Evolutionary conservation across 345 rosid genomes (phyloP).

Genomic region (Cardiospermum halicacabum): DNA sequence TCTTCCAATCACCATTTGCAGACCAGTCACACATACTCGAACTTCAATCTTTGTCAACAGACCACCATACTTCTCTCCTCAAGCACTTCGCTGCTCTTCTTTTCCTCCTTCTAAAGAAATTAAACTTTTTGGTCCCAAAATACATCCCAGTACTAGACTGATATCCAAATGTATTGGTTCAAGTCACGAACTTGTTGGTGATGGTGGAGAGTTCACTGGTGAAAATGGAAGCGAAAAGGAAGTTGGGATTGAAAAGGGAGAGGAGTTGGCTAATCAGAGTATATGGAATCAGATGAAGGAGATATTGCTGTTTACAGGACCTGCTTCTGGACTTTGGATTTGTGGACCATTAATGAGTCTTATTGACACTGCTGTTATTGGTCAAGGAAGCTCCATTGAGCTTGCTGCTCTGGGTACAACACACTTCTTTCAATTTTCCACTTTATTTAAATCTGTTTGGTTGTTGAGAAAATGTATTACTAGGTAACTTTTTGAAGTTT

Average conservation of each 20-base stretch:
- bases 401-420: conserved; percentile 63
- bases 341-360: conserved; percentile 57
- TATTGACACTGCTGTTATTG: conserved; percentile 42
- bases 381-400: conserved; percentile 51
- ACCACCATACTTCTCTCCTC: too few relatives aligned
- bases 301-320: conserved; percentile 46
- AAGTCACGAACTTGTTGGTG: too few relatives aligned
- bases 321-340: conserved; percentile 52
- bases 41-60: too few relatives aligned
- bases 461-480: not conserved
- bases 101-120: too few relatives aligned
- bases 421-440: not conserved
- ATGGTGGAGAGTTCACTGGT: not conserved
- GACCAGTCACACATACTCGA: too few relatives aligned
- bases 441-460: not conserved
- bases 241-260: not conserved
- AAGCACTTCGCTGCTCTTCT: too few relatives aligned
- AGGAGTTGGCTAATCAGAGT: conserved; percentile 32
- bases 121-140: too few relatives aligned
- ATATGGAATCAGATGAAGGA: conserved; percentile 49
- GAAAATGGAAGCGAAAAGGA: conserved; percentile 8
- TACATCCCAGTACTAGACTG: too few relatives aligned
- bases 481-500: not conserved
- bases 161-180: too few relatives aligned
- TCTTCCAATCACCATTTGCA: too few relatives aligned